Percentiles rank a stretch among this genome's conserved stretches.
phyloP scores from a whole-genome alignment of 257 asterid species.

The Fraxinus cuspidata region DNA sequence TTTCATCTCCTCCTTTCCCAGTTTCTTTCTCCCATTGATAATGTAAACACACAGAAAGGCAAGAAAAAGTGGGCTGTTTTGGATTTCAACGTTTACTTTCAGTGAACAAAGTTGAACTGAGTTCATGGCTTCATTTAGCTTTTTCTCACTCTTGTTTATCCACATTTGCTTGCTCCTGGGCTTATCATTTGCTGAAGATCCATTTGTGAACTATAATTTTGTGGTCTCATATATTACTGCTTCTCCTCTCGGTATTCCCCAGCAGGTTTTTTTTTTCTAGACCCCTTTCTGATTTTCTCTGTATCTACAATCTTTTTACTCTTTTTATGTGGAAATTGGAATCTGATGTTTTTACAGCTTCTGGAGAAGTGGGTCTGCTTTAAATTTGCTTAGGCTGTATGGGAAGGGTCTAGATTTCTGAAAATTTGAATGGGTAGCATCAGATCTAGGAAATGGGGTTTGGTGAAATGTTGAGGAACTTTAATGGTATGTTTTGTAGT shows the following conservation, averaged over 20 bases:
- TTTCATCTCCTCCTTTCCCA: constrained; percentile 19
- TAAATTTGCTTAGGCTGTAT: constrained; percentile 20
- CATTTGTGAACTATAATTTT: constrained; percentile 53
- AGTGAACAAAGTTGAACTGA: constrained; percentile 8
- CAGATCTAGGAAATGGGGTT: constrained; percentile 59
- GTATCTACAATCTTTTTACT: not conserved
- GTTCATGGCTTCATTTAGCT: constrained; percentile 50
- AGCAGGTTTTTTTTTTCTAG: constrained; percentile 57
- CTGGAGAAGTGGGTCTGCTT: constrained; percentile 17
- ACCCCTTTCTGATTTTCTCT: not conserved
- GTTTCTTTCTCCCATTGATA: constrained; percentile 38
- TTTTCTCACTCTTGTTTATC: constrained; percentile 38
- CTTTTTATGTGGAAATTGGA: not conserved
- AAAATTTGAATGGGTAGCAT: constrained; percentile 33
- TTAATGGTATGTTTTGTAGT: not conserved
- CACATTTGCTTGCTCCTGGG: constrained; percentile 53
- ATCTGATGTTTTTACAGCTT: not conserved
- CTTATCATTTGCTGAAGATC: constrained; percentile 69
- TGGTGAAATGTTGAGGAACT: constrained; percentile 8
- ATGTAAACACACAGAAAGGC: constrained; percentile 54
- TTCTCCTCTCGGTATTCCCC: constrained; percentile 96
- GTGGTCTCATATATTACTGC: constrained; percentile 90
- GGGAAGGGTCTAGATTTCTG: constrained; percentile 35
- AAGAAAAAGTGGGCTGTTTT: constrained; percentile 21
- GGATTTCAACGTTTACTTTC: constrained; percentile 15